phyloP scores from a whole-genome alignment of 2,329 filamentous ascomycete genomes.

The Diaporthe vexans region DNA sequence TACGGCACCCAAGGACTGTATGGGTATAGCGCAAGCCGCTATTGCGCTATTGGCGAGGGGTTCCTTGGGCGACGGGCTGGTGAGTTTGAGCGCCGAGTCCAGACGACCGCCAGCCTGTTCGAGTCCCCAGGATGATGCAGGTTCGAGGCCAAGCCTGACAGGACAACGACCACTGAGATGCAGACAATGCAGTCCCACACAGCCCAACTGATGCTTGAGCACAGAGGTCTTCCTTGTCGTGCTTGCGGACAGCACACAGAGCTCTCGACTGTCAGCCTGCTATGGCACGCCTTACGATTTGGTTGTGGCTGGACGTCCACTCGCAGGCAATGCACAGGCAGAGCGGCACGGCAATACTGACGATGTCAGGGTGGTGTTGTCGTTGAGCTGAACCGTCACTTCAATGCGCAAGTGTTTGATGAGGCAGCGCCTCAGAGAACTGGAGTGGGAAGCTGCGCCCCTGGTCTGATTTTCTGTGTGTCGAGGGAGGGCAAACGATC shows the following conservation, averaged over 20 bases:
- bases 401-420: conserved; percentile 10
- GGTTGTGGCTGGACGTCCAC: conserved; percentile 14
- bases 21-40: conserved; percentile 32
- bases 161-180: conserved; percentile 35
- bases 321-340: conserved; percentile 4
- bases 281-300: conserved; percentile 2
- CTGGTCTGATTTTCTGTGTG: background rate
- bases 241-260: background rate
- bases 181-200: conserved; percentile 11
- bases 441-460: conserved; percentile 11
- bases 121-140: conserved; percentile 40
- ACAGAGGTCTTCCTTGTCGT: conserved; percentile 25
- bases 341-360: conserved; percentile 3
- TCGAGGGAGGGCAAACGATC: background rate
- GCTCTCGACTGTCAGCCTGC: conserved; percentile 7
- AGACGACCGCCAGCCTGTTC: conserved; percentile 30
- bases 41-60: conserved; percentile 38
- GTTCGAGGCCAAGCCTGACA: conserved; percentile 20
- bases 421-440: conserved; percentile 1
- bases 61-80: conserved; percentile 35
- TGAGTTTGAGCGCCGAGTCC: conserved; percentile 31
- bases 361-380: background rate
- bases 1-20: conserved; percentile 33
- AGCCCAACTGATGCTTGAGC: conserved; percentile 11
- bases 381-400: background rate